A percentile compares a stretch with the other conserved stretches of the same genome.
Evolutionary conservation across 805 yeast genomes (phyloP).

Genomic region (Saturnispora silvae): DNA sequence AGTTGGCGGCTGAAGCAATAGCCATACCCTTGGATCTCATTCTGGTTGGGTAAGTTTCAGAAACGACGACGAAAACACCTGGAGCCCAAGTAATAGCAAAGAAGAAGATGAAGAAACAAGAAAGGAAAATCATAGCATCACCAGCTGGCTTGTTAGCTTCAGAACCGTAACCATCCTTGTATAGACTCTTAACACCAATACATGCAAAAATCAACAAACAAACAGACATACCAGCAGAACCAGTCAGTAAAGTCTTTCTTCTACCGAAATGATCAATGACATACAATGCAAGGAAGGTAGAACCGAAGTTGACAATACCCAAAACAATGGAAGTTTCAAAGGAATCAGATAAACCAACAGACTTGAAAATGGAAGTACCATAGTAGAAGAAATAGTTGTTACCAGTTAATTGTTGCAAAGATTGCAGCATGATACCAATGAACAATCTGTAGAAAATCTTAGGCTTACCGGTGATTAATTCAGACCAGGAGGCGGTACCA

Average conservation of each 20-base stretch:
- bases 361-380: conserved; percentile 50
- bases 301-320: conserved; percentile 45
- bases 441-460: conserved; percentile 44
- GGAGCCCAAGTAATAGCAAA: conserved; percentile 77
- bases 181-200: conserved; percentile 44
- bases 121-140: conserved; percentile 49
- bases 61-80: conserved; percentile 51
- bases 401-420: conserved; percentile 54
- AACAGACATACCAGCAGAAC: conserved; percentile 42
- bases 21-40: conserved; percentile 56
- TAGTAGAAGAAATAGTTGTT: conserved; percentile 58
- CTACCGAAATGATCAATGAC: conserved; percentile 48
- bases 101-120: conserved; percentile 54
- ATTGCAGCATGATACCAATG: conserved; percentile 50
- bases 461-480: conserved; percentile 54
- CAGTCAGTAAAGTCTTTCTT: conserved; percentile 37
- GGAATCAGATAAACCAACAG: conserved; percentile 47
- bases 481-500: conserved; percentile 57
- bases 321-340: conserved; percentile 50
- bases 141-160: conserved; percentile 43
- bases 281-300: conserved; percentile 43
- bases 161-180: conserved; percentile 30
- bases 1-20: conserved; percentile 53
- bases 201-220: conserved; percentile 52
- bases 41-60: conserved; percentile 60